Conservation (phyloP, 1,284 basidiomycete species). For the Austroboletus rostrupii region DNA sequence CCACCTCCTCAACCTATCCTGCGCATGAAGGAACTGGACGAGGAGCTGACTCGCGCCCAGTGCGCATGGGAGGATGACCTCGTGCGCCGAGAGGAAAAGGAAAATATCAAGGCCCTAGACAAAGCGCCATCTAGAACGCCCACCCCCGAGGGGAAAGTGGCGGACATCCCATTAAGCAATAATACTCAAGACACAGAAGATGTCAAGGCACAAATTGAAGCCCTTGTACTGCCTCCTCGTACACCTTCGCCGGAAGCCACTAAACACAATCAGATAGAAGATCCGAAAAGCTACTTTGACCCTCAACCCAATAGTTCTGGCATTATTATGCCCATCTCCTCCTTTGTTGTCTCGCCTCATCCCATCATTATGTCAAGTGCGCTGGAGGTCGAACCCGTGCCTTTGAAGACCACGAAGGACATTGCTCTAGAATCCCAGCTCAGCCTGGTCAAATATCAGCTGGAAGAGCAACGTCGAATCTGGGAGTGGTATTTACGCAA, state of each 20-base stretch:
- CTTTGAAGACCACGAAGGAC: constrained; percentile 49
- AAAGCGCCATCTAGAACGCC: constrained; percentile 25
- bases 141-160: constrained; percentile 22
- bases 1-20: constrained; percentile 85
- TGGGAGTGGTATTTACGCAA: constrained; percentile 92
- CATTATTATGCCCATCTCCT: constrained; percentile 23
- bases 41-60: constrained; percentile 63
- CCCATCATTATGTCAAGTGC: constrained; percentile 13
- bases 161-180: constrained; percentile 8
- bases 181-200: constrained; percentile 40
- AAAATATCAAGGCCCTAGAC: constrained; percentile 35
- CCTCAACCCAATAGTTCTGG: constrained; percentile 29
- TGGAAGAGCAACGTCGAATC: constrained; percentile 79
- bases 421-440: constrained; percentile 73
- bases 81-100: constrained; percentile 72
- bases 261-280: constrained; percentile 22
- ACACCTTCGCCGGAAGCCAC: constrained; percentile 40
- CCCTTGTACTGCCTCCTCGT: constrained; percentile 47
- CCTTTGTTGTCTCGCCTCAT: constrained; percentile 27
- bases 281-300: constrained; percentile 42
- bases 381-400: constrained; percentile 41
- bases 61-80: constrained; percentile 81
- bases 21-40: constrained; percentile 84
- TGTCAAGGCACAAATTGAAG: constrained; percentile 68
- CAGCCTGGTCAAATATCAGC: constrained; percentile 69